phyloP scores from a whole-genome alignment of 352 stramenopile species.

The Blastocystis hominis region DNA sequence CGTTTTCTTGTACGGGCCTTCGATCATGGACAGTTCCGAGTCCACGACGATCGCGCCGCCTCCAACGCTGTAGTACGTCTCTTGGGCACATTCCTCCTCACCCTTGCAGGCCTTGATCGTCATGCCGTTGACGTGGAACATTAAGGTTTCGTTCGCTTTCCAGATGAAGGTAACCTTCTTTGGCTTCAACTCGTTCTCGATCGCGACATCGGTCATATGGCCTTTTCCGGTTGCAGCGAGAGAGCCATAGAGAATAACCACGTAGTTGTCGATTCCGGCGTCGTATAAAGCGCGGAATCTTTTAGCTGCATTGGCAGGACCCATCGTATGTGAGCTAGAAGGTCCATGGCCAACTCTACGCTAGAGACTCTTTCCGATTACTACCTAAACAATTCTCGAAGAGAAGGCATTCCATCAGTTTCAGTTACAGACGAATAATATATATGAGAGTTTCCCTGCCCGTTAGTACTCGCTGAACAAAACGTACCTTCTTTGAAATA shows the following conservation, averaged over 20 bases:
- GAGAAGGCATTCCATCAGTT: conserved; percentile 41
- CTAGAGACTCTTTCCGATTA: neutral
- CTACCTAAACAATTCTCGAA: conserved; percentile 36
- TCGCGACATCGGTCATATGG: conserved; percentile 60
- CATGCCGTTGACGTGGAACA: conserved; percentile 60
- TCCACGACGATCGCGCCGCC: conserved; percentile 60
- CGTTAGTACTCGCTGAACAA: neutral
- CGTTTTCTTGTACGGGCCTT: conserved; percentile 49
- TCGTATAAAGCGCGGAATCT: conserved; percentile 40
- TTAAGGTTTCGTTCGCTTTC: conserved; percentile 57
- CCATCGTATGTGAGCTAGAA: conserved; percentile 61
- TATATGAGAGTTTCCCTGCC: conserved; percentile 34
- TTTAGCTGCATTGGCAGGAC: conserved; percentile 59
- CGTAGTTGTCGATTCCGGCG: neutral
- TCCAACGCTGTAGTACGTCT: conserved; percentile 61
- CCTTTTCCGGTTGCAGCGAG: conserved; percentile 60
- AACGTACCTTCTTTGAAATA: conserved; percentile 10
- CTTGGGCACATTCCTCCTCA: neutral
- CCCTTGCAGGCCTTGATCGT: conserved; percentile 55
- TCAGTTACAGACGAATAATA: conserved; percentile 38
- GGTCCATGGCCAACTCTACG: conserved; percentile 60
- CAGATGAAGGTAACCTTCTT: conserved; percentile 57
- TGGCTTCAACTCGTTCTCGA: conserved; percentile 58
- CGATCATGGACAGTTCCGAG: conserved; percentile 50
- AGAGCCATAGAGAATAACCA: conserved; percentile 59